Evolutionary conservation across 306 rosid genomes (phyloP), one percentile per base, ranked within the genome.

Genomic region (Dryas drummondii): DNA sequence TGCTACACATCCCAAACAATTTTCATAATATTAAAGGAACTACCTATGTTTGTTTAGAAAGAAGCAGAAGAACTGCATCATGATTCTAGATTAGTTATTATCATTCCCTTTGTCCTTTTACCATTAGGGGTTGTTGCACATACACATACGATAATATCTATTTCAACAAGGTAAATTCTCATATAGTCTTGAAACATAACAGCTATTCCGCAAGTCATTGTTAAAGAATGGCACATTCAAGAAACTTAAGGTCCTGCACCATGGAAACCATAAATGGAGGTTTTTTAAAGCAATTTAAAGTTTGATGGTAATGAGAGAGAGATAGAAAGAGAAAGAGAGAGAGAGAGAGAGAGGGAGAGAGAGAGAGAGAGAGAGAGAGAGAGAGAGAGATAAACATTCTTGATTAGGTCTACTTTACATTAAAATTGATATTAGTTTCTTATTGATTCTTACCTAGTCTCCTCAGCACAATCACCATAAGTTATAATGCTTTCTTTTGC

Each of bases 401-500:
- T 5, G 16, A 58, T 11, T 26, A 13, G 10, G 47, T 37, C n/a
- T 27, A 37, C 46, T 12, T 61, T 3, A 32, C 32, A 66, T 9
- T 48, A 2, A 48, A 67, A 17, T 22, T 49, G 12, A 49, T 57
- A 19, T 48, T 26, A 37, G 13, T 15, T 46, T 14, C 79, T 13
- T 48, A 41, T 22, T 40, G 22, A 45, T 70, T 62, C 75, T 80
- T 81, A 94, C 97, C 97, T 75, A 62, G 78, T 75, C 74, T 81
- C 72, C 57, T 82, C 91, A 22, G 88, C 74, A 74, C 79, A 69
- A 78, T 84, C 91, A 84, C 78, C 88, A 72, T 61, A 84, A 83
- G 96, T 82, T 55, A 77, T 70, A 73, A 79, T 77, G 76, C 83
- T 66, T 45, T 87, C 94, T 82, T 87, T 85, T 74, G 80, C 82